These are phyloP conservation scores for Lentinus brumalis DNA, from an alignment of 768 basidiomycete genomes.

Conservation along the genomic window DNA sequence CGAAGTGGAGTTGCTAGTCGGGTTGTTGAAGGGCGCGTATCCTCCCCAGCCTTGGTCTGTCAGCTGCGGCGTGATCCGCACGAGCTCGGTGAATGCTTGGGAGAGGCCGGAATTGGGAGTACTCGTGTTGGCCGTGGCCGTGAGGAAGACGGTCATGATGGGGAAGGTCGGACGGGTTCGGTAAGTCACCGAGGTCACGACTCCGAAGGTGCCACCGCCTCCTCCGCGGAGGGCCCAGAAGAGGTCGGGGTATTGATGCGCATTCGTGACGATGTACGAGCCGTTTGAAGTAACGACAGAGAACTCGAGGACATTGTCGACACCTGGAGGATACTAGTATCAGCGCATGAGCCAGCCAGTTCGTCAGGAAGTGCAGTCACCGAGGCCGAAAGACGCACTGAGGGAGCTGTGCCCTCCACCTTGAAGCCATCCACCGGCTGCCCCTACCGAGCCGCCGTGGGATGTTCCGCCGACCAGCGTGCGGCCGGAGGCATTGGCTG, in stretches of 20 bases:
- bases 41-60: conserved; percentile 31
- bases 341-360: background rate
- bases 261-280: conserved; percentile 42
- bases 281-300: conserved; percentile 58
- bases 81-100: conserved; percentile 30
- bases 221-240: conserved; percentile 55
- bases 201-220: conserved; percentile 38
- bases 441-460: conserved; percentile 42
- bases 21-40: background rate
- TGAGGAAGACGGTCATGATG: conserved; percentile 31
- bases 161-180: conserved; percentile 42
- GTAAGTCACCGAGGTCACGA: conserved; percentile 48
- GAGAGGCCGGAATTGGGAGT: background rate
- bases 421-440: conserved; percentile 47
- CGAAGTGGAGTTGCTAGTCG: background rate
- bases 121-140: background rate
- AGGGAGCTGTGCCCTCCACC: conserved; percentile 35
- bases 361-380: conserved; percentile 22
- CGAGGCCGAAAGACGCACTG: conserved; percentile 31
- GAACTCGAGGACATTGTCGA: conserved; percentile 38
- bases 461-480: background rate
- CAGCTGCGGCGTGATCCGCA: conserved; percentile 37
- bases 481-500: background rate
- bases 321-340: conserved; percentile 14
- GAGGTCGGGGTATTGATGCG: conserved; percentile 47